Conservation (phyloP, 2,329 filamentous ascomycete genomes). For the Exophiala alcalophila region DNA sequence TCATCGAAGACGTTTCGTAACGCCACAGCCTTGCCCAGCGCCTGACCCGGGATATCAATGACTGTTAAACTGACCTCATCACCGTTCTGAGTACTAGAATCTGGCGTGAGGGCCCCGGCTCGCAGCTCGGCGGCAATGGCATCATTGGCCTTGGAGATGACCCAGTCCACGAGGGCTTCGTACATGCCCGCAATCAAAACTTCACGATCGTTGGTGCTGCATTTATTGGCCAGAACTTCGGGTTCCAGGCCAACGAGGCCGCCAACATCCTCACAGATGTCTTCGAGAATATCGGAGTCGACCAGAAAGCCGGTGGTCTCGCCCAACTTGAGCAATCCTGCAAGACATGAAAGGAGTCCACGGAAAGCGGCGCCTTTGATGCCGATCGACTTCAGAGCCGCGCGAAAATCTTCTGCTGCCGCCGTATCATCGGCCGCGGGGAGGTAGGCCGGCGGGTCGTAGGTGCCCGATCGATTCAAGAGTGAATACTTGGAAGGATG, state of each 20-base stretch:
- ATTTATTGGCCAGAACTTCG: slow-evolving; percentile 72
- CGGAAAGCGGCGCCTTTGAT: slow-evolving; percentile 83
- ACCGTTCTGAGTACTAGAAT: slow-evolving; percentile 57
- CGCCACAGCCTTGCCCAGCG: slow-evolving; percentile 80
- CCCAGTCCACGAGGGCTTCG: slow-evolving; percentile 92
- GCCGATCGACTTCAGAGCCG: slow-evolving; percentile 82
- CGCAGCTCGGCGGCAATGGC: slow-evolving; percentile 75
- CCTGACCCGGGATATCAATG: slow-evolving; percentile 76
- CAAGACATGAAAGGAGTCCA: slow-evolving; percentile 79
- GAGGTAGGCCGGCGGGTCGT: slow-evolving; percentile 79
- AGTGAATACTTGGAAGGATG: slow-evolving; percentile 73
- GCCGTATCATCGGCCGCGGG: slow-evolving; percentile 90
- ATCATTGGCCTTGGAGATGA: slow-evolving; percentile 82
- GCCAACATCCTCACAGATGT: slow-evolving; percentile 85
- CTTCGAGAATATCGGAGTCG: slow-evolving; percentile 79
- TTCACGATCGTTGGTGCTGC: slow-evolving; percentile 78
- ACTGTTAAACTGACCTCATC: slow-evolving; percentile 89
- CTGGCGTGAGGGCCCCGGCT: slow-evolving; percentile 36
- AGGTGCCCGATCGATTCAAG: slow-evolving; percentile 79
- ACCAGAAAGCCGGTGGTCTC: slow-evolving; percentile 82
- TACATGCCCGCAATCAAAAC: slow-evolving; percentile 83
- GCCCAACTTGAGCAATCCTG: slow-evolving; percentile 84
- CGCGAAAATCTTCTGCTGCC: slow-evolving; percentile 86
- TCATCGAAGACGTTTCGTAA: slow-evolving; percentile 93
- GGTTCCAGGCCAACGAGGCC: slow-evolving; percentile 83